Percentiles rank a stretch among this genome's conserved stretches.
These are phyloP conservation scores for Colletotrichum neosansevieriae DNA, from an alignment of 2,329 filamentous ascomycete species.

Conservation along the genomic window DNA sequence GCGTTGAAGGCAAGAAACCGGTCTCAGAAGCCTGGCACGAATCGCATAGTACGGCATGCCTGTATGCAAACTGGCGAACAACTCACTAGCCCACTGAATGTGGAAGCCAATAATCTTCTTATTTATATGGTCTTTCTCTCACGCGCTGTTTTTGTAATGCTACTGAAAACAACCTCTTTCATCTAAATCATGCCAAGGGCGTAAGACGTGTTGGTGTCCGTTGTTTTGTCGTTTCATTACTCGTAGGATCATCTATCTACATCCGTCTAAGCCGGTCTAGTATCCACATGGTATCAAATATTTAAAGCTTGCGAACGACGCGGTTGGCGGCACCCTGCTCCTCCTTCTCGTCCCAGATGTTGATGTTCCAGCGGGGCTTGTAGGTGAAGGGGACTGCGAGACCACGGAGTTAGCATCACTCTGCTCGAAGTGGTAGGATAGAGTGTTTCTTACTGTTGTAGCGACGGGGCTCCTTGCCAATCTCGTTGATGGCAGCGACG, in stretches of 20 bases:
- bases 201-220: background rate
- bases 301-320: constrained; percentile 53
- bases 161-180: too few species aligned
- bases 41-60: too few species aligned
- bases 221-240: constrained; percentile 12
- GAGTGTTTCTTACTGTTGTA: constrained; percentile 49
- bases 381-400: constrained; percentile 52
- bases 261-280: constrained; percentile 13
- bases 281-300: constrained; percentile 27
- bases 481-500: constrained; percentile 70
- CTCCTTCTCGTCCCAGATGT: constrained; percentile 66
- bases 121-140: too few species aligned
- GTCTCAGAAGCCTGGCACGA: too few species aligned
- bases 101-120: too few species aligned
- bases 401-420: too few species aligned
- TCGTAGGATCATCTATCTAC: constrained; percentile 30
- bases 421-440: too few species aligned
- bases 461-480: constrained; percentile 64
- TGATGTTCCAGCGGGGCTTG: constrained; percentile 63
- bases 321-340: constrained; percentile 63
- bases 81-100: too few species aligned
- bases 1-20: too few species aligned
- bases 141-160: too few species aligned
- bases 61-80: too few species aligned
- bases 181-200: too few species aligned